Conservation (phyloP, 805 yeast genomes). For the Myxozyma neglecta region DNA sequence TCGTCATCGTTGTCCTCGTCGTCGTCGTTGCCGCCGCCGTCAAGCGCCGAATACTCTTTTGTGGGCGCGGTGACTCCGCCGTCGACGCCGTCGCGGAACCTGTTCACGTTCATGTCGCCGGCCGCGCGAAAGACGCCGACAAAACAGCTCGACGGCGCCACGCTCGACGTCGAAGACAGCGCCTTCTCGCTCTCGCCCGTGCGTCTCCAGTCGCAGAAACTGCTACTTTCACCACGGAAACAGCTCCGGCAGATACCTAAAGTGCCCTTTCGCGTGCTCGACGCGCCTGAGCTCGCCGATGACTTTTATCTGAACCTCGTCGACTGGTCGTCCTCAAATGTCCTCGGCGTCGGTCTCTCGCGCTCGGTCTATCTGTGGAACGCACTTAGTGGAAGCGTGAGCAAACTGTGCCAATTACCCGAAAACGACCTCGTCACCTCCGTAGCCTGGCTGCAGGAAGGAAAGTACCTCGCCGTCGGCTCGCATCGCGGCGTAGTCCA, state of each 20-base stretch:
- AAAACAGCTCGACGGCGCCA: conserved; percentile 16
- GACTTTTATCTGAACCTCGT: conserved; percentile 89
- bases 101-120: conserved; percentile 76
- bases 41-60: too few species aligned
- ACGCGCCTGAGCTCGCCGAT: conserved; percentile 93
- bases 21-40: too few species aligned
- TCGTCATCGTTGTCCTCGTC: neutral
- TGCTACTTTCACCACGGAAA: conserved; percentile 79
- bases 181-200: conserved; percentile 83
- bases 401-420: conserved; percentile 72
- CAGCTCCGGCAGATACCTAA: conserved; percentile 74
- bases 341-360: conserved; percentile 87
- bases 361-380: conserved; percentile 89
- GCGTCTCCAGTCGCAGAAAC: conserved; percentile 78
- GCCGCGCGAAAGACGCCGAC: conserved; percentile 49
- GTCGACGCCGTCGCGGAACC: conserved; percentile 50
- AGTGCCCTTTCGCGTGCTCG: conserved; percentile 88
- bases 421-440: conserved; percentile 74
- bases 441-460: conserved; percentile 89
- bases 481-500: conserved; percentile 84
- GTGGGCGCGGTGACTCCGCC: conserved; percentile 15
- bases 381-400: conserved; percentile 79
- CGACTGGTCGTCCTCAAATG: conserved; percentile 92
- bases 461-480: conserved; percentile 92
- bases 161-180: conserved; percentile 61